Conservation (phyloP, 805 yeast genomes). For the Sugiyamaella qingdaonensis region DNA sequence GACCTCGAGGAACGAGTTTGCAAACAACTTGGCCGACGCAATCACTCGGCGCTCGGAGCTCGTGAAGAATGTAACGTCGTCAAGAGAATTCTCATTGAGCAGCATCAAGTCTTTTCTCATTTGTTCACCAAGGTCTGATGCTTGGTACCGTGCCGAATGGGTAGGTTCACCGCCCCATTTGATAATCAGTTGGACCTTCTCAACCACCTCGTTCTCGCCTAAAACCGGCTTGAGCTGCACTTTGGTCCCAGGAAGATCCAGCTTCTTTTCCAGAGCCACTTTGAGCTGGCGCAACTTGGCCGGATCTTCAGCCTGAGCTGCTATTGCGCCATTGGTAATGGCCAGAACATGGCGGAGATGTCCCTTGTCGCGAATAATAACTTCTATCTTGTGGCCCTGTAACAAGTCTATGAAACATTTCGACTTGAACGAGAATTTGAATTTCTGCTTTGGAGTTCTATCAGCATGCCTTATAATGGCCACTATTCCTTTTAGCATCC, state of each 20-base stretch:
- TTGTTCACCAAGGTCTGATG: constrained; percentile 93
- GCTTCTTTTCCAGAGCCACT: constrained; percentile 81
- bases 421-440: constrained; percentile 89
- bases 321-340: constrained; percentile 69
- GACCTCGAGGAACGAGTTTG: constrained; percentile 61
- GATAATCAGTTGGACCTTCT: constrained; percentile 89
- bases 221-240: constrained; percentile 90
- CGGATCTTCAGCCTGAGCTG: constrained; percentile 72
- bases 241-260: constrained; percentile 92
- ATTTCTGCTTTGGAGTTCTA: constrained; percentile 96
- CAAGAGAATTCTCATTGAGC: constrained; percentile 76
- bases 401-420: constrained; percentile 79
- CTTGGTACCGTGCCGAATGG: constrained; percentile 93
- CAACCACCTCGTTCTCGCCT: constrained; percentile 57
- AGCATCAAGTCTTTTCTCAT: constrained; percentile 86
- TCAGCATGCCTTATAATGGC: constrained; percentile 95
- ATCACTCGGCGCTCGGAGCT: constrained; percentile 94
- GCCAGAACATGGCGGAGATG: constrained; percentile 82
- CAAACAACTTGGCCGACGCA: constrained; percentile 85
- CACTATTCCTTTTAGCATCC: constrained; percentile 94
- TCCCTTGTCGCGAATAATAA: constrained; percentile 83
- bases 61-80: constrained; percentile 81
- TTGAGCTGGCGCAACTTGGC: constrained; percentile 71
- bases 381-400: constrained; percentile 94
- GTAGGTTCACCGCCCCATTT: constrained; percentile 99